Evolutionary conservation across 2,329 filamentous ascomycete species (phyloP).

Genomic region (Lasiodiplodia sp.): DNA sequence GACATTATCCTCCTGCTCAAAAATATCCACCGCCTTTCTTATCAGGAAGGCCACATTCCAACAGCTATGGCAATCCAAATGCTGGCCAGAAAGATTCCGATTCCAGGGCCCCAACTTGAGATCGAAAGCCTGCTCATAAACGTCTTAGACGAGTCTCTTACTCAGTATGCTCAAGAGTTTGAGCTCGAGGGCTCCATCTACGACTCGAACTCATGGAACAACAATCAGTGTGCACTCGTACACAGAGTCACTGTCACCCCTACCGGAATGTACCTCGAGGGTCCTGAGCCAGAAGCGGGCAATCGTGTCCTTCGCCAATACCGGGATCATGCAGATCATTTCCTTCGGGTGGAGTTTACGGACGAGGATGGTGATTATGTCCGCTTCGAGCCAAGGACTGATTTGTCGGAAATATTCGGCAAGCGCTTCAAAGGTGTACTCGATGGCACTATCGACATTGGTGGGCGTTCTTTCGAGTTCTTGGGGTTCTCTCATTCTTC

Average conservation of each 20-base stretch:
- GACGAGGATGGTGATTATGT: conserved; percentile 76
- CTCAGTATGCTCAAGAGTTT: conserved; percentile 40
- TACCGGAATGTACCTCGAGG: conserved; percentile 50
- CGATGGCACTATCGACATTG: conserved; percentile 66
- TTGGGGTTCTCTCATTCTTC: conserved; percentile 84
- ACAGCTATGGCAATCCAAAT: conserved; percentile 59
- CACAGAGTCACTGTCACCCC: conserved; percentile 49
- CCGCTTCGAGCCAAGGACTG: conserved; percentile 60
- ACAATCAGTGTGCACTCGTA: conserved; percentile 43
- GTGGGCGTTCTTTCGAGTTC: conserved; percentile 66
- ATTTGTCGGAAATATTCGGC: conserved; percentile 61
- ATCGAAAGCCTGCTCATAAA: conserved; percentile 48
- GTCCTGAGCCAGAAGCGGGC: conserved; percentile 66
- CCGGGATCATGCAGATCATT: conserved; percentile 64
- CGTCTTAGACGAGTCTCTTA: conserved; percentile 29
- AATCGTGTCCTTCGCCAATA: conserved; percentile 77
- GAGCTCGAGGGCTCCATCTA: conserved; percentile 44
- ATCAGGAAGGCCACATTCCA: conserved; percentile 34
- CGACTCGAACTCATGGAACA: conserved; percentile 40
- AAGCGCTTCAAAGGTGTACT: conserved; percentile 68
- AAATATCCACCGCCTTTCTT: conserved; percentile 47
- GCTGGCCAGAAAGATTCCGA: conserved; percentile 62
- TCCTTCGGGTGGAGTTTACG: conserved; percentile 74
- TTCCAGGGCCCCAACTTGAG: conserved; percentile 60
- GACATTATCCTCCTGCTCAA: conserved; percentile 58